Base-by-base conservation (phyloP, 1,139 yeast species). In the Hansenula lynferdii region DNA sequence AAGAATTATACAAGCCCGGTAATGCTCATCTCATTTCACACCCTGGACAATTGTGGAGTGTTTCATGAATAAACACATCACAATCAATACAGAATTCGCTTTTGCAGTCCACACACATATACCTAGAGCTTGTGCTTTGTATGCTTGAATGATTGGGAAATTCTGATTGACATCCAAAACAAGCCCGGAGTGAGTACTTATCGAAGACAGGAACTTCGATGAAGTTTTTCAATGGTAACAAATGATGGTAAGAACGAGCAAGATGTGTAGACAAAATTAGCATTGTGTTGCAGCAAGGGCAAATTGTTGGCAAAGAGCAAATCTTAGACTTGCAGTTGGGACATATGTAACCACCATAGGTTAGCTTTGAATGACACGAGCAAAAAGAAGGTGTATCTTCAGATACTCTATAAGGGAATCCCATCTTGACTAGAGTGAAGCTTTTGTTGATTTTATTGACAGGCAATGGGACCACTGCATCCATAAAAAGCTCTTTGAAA, bases 241-340 rank as follows among this genome's bases (percentile, higher is more conserved):
- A 67, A 60, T 92, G 98, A 58, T 94, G 98, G 55, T 89, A 92
- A 1, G 96, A 86, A 34, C 98, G 70, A 0, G 98, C 98, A 55
- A 92, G 70, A 62, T 92, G 99, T 1, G 97, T 90, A 0, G 97
- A 87, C 18, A 90, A 65, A 49, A 92, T 90, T 41, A 92, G 66
- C 80, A 92, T 92, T 42, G 92, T 67, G 28, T 84, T 85, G 60
- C 99, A 92, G 33, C 94, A 85, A 0, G 98, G 97, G 57, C 98
- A 92, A 5, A 86, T 79, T 4, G 94, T 82, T 0, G 99, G 99
- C 30, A 92, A 67, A 16, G 89, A 78, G 52, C 96, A 86, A 3
- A 90, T 92, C 53, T 86, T 85, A 43, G 86, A 77, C 35, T 72
- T 72, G 60, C 98, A 92, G 44, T 85, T 85, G 0, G 98, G 98